These are phyloP conservation scores for Colletotrichum sp. DNA, from an alignment of 2,329 filamentous ascomycete genomes.

Conservation along the genomic window DNA sequence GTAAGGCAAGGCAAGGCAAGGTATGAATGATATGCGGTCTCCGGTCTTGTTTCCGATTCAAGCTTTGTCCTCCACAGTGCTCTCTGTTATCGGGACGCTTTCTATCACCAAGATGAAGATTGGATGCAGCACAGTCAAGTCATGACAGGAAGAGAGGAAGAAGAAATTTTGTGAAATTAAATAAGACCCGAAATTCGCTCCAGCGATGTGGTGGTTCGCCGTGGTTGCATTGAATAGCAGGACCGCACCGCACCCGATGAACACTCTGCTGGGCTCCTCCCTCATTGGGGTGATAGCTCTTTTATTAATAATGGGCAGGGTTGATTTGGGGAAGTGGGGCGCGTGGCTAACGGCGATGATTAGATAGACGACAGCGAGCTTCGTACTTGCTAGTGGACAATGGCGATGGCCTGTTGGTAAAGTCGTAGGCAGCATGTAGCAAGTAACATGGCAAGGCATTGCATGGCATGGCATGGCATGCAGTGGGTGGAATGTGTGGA, in stretches of 20 bases:
- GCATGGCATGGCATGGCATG: background rate
- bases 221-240: background rate
- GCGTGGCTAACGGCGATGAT: conserved; percentile 1
- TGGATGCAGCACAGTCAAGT: background rate
- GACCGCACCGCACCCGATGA: conserved; percentile 7
- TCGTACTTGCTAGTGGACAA: background rate
- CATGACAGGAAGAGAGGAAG: background rate
- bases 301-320: conserved; percentile 21
- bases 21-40: background rate
- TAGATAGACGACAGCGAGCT: background rate
- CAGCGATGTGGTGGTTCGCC: background rate
- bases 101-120: background rate
- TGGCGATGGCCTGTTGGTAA: background rate
- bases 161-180: background rate
- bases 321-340: conserved; percentile 24
- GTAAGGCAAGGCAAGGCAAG: background rate
- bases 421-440: background rate
- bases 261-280: conserved; percentile 3
- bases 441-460: background rate
- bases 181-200: background rate
- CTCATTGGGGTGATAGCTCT: conserved; percentile 19
- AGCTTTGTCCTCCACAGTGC: background rate
- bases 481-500: background rate
- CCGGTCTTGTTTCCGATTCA: conserved; percentile 5
- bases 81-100: background rate